These are phyloP conservation scores for Colletotrichum graminicola DNA, from an alignment of 2,329 filamentous ascomycete species.

Conservation along the genomic window DNA sequence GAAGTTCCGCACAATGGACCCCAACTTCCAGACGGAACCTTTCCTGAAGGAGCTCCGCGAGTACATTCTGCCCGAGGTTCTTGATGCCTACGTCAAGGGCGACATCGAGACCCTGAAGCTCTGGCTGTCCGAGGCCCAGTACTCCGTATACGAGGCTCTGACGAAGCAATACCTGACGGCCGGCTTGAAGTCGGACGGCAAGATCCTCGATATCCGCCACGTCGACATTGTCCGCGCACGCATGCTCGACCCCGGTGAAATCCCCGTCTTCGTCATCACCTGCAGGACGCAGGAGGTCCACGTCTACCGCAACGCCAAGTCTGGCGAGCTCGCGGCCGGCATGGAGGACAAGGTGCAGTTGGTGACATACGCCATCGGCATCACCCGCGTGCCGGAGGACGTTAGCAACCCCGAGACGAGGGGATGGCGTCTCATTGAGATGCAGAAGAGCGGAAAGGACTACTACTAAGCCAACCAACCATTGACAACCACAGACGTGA, in stretches of 20 bases:
- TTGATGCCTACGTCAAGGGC: conserved; percentile 98
- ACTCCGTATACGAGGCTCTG: conserved; percentile 95
- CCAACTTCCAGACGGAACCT: conserved; percentile 92
- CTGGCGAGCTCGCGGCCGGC: conserved; percentile 87
- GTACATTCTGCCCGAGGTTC: conserved; percentile 96
- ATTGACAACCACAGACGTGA: background rate
- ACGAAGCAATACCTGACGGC: conserved; percentile 96
- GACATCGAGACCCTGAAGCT: conserved; percentile 90
- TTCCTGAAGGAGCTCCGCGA: conserved; percentile 96
- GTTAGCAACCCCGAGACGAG: conserved; percentile 97
- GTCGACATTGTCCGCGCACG: conserved; percentile 88
- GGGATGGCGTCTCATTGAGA: conserved; percentile 96
- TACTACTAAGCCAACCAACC: conserved; percentile 64
- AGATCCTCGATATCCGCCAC: conserved; percentile 93
- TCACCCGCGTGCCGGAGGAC: conserved; percentile 93
- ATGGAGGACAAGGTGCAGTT: conserved; percentile 99
- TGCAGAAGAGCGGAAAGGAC: conserved; percentile 98
- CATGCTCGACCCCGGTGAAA: conserved; percentile 86
- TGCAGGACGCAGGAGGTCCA: conserved; percentile 98
- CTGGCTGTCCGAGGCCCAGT: conserved; percentile 97
- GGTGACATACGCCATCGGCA: conserved; percentile 97
- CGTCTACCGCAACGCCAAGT: conserved; percentile 94
- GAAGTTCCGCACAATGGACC: conserved; percentile 96
- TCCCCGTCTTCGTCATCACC: conserved; percentile 96
- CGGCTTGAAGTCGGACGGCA: conserved; percentile 93